Evolutionary conservation across 2,329 filamentous ascomycete genomes (phyloP), one percentile per base, ranked within the genome.

Genomic region (Trichoderma aggressivum): DNA sequence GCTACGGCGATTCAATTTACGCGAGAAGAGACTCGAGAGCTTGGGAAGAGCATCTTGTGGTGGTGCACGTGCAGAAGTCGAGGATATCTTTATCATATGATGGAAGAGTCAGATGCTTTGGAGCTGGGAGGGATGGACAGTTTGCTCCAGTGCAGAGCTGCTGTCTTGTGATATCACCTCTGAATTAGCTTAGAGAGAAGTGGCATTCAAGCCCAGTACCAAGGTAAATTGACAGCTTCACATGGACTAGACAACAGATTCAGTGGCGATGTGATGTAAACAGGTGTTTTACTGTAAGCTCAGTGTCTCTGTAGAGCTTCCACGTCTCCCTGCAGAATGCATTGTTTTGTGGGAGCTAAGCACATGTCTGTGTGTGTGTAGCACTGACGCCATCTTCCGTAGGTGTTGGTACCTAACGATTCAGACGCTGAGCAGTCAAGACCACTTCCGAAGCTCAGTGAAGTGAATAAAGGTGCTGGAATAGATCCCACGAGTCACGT

Each of bases 311-410:
- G n/a, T 6, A 21, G 11, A 50, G 5, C 43, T 50, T 34, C 32
- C 32, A 34, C 12, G 43, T 21, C 43, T 21, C 43, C 43, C n/a
- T 59, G 16, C 56, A 32, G 28, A 43, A 43, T 43, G 18, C 8
- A n/a, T 21, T 21, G 18, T 59, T 59, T 50, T 58, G 53, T 66
- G n/a, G 16, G 39, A 43, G 39, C n/a, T 43, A 58, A 66, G 63
- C 56, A 34, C 12, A 30, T 59, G 47, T 24, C 6, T 2, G n/a
- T 3, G n/a, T 7, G 1, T 24, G 12, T 53, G 21, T 21, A 55
- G 63, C 24, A 18, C 56, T 66, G 63, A 66, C 63, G 63, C 63
- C 63, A 66, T 58, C 56, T 69, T 69, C 61, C 66, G 66, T 69
- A 69, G 66, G 36, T 61, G 56, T 69, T 36, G 66, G 39, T 60